Conservation (phyloP, 495 filamentous ascomycete genomes). For the Cercophora scortea region DNA sequence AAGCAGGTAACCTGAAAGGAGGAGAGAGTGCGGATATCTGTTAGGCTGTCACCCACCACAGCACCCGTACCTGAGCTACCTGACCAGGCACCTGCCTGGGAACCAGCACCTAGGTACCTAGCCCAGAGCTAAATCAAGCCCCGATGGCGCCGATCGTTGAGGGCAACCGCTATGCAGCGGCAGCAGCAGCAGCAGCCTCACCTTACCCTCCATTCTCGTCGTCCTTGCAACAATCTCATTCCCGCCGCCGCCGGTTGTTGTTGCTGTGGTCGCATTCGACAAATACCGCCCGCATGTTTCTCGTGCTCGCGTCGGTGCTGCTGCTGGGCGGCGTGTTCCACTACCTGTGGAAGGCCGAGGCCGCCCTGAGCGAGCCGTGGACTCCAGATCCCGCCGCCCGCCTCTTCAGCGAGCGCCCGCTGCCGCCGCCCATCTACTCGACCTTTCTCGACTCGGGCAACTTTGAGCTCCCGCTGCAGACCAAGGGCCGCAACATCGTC, state of each 20-base stretch:
- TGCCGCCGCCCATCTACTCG: slow-evolving; percentile 30
- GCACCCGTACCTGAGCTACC: too few relatives aligned
- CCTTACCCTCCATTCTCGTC: too few relatives aligned
- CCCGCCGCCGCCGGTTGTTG: too few relatives aligned
- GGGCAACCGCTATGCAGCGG: too few relatives aligned
- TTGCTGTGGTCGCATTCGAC: neutral
- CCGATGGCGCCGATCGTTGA: too few relatives aligned
- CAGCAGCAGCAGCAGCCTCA: neutral
- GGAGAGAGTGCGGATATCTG: too few relatives aligned
- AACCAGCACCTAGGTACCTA: too few relatives aligned
- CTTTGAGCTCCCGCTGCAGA: slow-evolving; percentile 42
- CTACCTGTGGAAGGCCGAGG: slow-evolving; percentile 33
- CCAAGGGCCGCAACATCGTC: slow-evolving; percentile 46
- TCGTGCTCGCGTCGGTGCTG: slow-evolving; percentile 20
- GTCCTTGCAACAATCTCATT: too few relatives aligned
- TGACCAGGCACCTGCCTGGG: too few relatives aligned
- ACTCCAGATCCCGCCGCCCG: slow-evolving; percentile 27
- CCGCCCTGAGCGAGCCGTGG: slow-evolving; percentile 33
- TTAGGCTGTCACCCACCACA: too few relatives aligned
- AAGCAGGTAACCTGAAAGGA: too few relatives aligned
- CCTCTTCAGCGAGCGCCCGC: slow-evolving; percentile 32
- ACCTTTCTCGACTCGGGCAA: slow-evolving; percentile 26
- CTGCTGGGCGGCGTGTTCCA: slow-evolving; percentile 27
- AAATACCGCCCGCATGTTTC: slow-evolving; percentile 18
- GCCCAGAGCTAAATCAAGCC: too few relatives aligned